Percentiles rank a stretch among this genome's conserved stretches.
phyloP scores from a whole-genome alignment of 495 filamentous ascomycete species.

The Aspergillus cavernicola region DNA sequence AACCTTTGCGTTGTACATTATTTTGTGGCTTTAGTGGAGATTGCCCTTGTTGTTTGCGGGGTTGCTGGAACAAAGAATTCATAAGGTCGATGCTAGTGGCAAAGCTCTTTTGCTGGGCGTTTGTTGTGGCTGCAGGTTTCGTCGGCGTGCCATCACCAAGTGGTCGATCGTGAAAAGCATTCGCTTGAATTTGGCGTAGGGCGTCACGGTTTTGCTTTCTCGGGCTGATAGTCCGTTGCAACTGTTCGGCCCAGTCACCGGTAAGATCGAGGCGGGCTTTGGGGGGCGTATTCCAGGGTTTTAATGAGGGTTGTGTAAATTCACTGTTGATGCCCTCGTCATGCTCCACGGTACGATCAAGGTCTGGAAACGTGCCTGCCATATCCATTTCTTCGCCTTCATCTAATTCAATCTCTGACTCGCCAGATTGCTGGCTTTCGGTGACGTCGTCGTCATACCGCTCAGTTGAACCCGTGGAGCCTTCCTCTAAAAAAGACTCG shows the following conservation, averaged over 20 bases:
- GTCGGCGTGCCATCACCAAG: constrained; percentile 35
- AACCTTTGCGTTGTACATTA: constrained; percentile 51
- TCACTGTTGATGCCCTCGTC: constrained; percentile 49
- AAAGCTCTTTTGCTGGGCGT: constrained; percentile 55
- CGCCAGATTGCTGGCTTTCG: constrained; percentile 53
- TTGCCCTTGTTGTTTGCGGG: constrained; percentile 32
- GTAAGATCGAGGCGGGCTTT: constrained; percentile 54
- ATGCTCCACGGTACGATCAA: constrained; percentile 65
- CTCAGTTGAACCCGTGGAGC: constrained; percentile 77
- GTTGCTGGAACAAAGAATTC: constrained; percentile 75
- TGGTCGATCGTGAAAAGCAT: constrained; percentile 43
- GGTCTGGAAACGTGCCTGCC: constrained; percentile 67
- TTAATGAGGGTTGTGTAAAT: constrained; percentile 32
- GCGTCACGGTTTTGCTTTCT: constrained; percentile 76
- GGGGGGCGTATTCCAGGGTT: constrained; percentile 52
- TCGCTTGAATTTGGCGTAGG: constrained; percentile 55
- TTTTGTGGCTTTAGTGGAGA: constrained; percentile 40
- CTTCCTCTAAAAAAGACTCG: constrained; percentile 87
- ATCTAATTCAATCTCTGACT: constrained; percentile 68
- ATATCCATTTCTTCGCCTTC: constrained; percentile 69
- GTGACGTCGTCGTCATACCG: constrained; percentile 59
- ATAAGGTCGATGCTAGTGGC: constrained; percentile 83
- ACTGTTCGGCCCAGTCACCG: constrained; percentile 84
- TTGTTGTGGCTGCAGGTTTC: constrained; percentile 18
- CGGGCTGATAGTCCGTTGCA: constrained; percentile 88